Conservation (phyloP, 2,329 filamentous ascomycete genomes). For the Xylariomycetidae sp. region DNA sequence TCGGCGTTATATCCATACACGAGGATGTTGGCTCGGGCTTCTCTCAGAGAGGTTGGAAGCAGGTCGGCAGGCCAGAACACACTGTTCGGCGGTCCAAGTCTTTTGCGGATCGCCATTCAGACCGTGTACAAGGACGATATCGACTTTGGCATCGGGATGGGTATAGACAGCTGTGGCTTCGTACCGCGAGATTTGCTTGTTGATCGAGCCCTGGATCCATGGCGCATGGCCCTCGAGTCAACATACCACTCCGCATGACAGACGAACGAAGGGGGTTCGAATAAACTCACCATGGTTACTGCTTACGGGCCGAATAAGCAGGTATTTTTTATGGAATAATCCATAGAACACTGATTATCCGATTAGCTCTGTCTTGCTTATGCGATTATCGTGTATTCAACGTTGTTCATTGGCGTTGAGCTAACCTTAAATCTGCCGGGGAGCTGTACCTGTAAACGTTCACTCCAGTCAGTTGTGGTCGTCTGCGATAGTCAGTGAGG, state of each 20-base stretch:
- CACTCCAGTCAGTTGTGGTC: too few relatives aligned
- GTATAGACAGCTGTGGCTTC: constrained; percentile 56
- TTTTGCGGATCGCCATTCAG: constrained; percentile 61
- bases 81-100: constrained; percentile 56
- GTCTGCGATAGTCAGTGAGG: too few relatives aligned
- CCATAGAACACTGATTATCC: not conserved
- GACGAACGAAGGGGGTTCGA: constrained; percentile 3
- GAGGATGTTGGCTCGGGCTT: constrained; percentile 57
- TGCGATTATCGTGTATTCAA: too few relatives aligned
- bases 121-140: constrained; percentile 68
- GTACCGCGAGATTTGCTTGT: constrained; percentile 48
- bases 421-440: too few relatives aligned
- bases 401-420: too few relatives aligned
- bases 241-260: constrained; percentile 8
- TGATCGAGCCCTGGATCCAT: constrained; percentile 40
- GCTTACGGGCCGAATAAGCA: not conserved
- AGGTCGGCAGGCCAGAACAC: constrained; percentile 68
- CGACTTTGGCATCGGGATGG: constrained; percentile 54
- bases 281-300: not conserved
- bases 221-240: constrained; percentile 11
- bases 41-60: constrained; percentile 55
- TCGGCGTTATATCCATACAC: constrained; percentile 75
- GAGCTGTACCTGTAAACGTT: too few relatives aligned
- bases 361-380: not conserved
- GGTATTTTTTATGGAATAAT: not conserved